Conservation (phyloP, 2,329 filamentous ascomycete genomes). For the Botrytis fragariae region DNA sequence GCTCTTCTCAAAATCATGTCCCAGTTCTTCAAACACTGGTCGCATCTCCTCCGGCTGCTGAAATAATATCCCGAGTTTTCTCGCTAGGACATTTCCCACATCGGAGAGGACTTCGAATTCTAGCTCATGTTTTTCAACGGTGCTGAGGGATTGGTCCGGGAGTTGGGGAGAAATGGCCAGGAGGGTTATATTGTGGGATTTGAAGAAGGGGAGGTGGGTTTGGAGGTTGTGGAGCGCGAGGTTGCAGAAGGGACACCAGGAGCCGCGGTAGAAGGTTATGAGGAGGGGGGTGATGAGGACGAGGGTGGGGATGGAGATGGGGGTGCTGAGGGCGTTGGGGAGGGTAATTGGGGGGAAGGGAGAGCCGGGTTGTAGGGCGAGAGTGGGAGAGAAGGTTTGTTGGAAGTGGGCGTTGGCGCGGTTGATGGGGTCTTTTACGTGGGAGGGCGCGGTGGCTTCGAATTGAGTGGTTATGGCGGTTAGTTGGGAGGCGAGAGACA, state of each 20-base stretch:
- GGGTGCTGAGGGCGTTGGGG: neutral
- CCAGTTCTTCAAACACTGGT: neutral
- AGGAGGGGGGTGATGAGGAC: neutral
- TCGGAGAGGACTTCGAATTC: neutral
- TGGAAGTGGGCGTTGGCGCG: neutral
- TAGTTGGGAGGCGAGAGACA: neutral
- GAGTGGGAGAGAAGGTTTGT: neutral
- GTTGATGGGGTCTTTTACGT: neutral
- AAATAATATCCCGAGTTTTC: neutral
- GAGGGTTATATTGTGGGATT: too few relatives aligned
- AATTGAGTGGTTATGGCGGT: neutral
- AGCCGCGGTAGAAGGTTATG: neutral
- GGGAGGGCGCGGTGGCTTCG: neutral
- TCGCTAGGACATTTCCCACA: too few relatives aligned
- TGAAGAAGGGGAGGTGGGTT: neutral
- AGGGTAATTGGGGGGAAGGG: neutral
- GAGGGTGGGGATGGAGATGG: neutral
- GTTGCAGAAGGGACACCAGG: neutral
- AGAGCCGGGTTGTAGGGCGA: neutral
- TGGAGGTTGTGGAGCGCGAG: accelerated
- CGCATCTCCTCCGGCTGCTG: neutral
- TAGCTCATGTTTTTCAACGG: accelerated
- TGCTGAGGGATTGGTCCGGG: neutral
- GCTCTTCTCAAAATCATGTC: neutral
- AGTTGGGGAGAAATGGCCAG: neutral